Evolutionary conservation across 192 early-diverging fungal species (phyloP), one percentile per base, ranked within the genome.

Genomic region (Funneliformis mosseae): DNA sequence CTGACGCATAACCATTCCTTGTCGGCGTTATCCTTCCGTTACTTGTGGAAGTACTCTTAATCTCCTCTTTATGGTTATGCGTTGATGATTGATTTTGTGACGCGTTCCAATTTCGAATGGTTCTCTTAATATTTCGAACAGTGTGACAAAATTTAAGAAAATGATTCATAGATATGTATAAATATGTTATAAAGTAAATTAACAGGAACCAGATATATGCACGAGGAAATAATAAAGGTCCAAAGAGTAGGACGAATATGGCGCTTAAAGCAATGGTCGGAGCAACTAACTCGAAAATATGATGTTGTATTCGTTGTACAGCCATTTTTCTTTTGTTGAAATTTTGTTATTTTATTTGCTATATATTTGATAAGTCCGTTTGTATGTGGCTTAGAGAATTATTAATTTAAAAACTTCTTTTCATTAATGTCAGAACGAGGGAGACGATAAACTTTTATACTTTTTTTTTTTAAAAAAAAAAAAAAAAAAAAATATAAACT

Each of bases 111-210:
- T 79, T 28, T 43, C 83, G 71, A 71, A 88, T 82, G 0, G 78
- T 86, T 18, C 66, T 76, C 48, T 86, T 88, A 43, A 88, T 86
- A 39, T 80, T 83, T 33, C 64, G 68, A 14, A 82, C 87, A 7
- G 84, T 88, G 39, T 85, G 76, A 61, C 81, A 87, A 69, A 87
- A 88, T 76, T 88, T 88, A 74, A 83, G 84, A 7, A 85, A 74
- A 64, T 88, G 88, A 60, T 83, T 88, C 71, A 85, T 60, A 69
- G 83, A 84, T 11, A 84, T 82, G 66, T 83, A 88, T 4, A 88
- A 66, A 76, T 85, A 88, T 4, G 72, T 77, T 41, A 80, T 75
- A 55, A 88, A 88, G 62, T 87, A 88, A 42, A 69, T 27, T n/a
- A 88, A 68, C 28, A 88, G 64, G 72, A 88, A 86, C 43, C 82